Evolutionary conservation across 805 yeast species (phyloP).

Genomic region (Hagleromyces aurorensis): DNA sequence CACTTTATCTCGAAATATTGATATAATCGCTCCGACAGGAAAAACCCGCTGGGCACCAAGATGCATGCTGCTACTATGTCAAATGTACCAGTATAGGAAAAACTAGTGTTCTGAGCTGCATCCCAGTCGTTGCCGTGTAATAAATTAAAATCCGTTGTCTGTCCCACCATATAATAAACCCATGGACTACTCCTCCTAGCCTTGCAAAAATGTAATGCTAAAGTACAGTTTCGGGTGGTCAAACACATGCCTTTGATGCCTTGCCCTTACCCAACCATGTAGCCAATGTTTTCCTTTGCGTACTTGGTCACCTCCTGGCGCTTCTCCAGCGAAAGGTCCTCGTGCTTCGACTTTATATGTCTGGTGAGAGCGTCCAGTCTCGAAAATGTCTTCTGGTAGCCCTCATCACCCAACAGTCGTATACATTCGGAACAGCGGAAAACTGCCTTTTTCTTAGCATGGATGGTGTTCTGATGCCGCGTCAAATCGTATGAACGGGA

Average conservation of each 20-base stretch:
- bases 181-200: too few relatives aligned
- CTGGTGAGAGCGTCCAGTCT: constrained; percentile 92
- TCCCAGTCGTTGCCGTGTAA: too few relatives aligned
- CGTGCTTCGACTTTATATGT: constrained; percentile 88
- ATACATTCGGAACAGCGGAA: constrained; percentile 84
- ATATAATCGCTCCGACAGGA: too few relatives aligned
- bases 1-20: too few relatives aligned
- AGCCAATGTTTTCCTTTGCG: constrained; percentile 75
- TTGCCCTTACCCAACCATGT: constrained; percentile 20
- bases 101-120: too few relatives aligned
- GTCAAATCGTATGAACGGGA: constrained; percentile 92
- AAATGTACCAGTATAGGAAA: too few relatives aligned
- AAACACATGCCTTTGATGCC: constrained; percentile 1
- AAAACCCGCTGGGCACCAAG: too few relatives aligned
- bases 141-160: too few relatives aligned
- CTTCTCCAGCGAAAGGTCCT: constrained; percentile 40
- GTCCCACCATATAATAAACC: too few relatives aligned
- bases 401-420: constrained; percentile 33
- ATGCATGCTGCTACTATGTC: too few relatives aligned
- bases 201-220: constrained; percentile 4
- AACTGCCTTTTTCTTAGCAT: constrained; percentile 76
- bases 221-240: neutral
- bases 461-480: constrained; percentile 94
- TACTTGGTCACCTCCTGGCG: constrained; percentile 65
- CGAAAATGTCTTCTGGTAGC: constrained; percentile 70